Conservation (phyloP, 305 asterid genomes). For the Vinca major region DNA sequence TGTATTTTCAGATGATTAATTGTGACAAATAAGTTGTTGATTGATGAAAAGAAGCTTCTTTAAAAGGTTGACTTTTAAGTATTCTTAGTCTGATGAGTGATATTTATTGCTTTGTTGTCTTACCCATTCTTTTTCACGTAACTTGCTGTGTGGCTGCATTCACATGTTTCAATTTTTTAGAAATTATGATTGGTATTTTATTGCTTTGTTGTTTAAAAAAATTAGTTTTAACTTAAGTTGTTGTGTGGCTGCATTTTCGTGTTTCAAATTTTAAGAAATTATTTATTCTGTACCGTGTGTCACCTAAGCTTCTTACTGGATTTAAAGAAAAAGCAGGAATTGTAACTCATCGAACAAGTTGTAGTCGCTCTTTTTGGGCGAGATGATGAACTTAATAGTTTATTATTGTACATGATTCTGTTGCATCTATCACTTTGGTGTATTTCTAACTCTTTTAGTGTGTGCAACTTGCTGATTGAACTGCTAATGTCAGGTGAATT, state of each 20-base stretch:
- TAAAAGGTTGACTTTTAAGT: neutral
- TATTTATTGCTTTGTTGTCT: too few species aligned
- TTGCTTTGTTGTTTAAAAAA: neutral
- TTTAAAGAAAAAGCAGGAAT: neutral
- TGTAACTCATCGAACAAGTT: neutral
- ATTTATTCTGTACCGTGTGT: neutral
- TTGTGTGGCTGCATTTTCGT: neutral
- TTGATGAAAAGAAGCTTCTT: neutral
- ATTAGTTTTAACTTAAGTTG: neutral
- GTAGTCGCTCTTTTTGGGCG: neutral
- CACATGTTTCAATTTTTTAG: neutral
- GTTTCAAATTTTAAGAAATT: neutral
- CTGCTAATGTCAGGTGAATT: slow-evolving; percentile 68
- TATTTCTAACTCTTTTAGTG: slow-evolving; percentile 8
- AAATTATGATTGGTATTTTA: neutral
- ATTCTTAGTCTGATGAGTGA: neutral
- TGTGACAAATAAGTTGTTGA: neutral
- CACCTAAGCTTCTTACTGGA: slow-evolving; percentile 2
- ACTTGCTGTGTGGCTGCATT: neutral
- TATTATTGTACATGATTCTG: neutral
- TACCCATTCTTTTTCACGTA: neutral
- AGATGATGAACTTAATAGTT: neutral
- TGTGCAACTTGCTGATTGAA: slow-evolving; percentile 20
- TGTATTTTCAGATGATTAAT: neutral
- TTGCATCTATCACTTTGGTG: neutral